A percentile compares a stretch with the other conserved stretches of the same genome.
Conservation (phyloP, 768 basidiomycete species). For the Boletus barrowsii region DNA sequence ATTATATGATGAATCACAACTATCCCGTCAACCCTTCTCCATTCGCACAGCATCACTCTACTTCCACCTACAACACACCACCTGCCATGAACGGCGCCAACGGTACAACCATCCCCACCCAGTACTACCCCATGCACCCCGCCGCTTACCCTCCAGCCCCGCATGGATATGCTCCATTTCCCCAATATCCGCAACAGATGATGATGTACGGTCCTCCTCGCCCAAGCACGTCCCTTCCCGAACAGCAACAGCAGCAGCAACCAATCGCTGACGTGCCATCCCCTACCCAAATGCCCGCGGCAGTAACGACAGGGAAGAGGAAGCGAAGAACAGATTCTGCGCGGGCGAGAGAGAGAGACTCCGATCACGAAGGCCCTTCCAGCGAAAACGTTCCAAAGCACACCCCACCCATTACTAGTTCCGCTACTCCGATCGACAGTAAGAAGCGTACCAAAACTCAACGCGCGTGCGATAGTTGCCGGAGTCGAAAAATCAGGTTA, state of each 20-base stretch:
- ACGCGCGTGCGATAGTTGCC: conserved; percentile 89
- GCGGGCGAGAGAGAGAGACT: conserved; percentile 46
- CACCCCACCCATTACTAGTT: conserved; percentile 26
- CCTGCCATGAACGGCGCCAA: conserved; percentile 38
- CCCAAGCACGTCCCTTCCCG: conserved; percentile 36
- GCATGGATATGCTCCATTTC: conserved; percentile 54
- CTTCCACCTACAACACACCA: conserved; percentile 34
- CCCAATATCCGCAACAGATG: conserved; percentile 56
- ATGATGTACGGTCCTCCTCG: conserved; percentile 60
- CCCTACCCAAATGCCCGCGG: conserved; percentile 33
- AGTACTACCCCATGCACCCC: conserved; percentile 60
- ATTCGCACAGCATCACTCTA: conserved; percentile 40
- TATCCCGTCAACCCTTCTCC: conserved; percentile 61
- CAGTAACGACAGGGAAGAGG: conserved; percentile 46
- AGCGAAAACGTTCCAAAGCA: conserved; percentile 41
- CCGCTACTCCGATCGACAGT: conserved; percentile 45
- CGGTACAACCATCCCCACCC: conserved; percentile 39
- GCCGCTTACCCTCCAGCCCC: conserved; percentile 44
- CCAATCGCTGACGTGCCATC: conserved; percentile 34
- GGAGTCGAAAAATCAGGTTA: conserved; percentile 83
- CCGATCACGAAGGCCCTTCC: conserved; percentile 62
- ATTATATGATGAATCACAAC: conserved; percentile 66
- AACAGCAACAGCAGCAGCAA: conserved; percentile 23
- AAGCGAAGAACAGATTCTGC: conserved; percentile 53
- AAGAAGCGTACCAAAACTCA: conserved; percentile 93